phyloP scores from a whole-genome alignment of 192 early-diverging fungal species.

The Coemansia sp. region DNA sequence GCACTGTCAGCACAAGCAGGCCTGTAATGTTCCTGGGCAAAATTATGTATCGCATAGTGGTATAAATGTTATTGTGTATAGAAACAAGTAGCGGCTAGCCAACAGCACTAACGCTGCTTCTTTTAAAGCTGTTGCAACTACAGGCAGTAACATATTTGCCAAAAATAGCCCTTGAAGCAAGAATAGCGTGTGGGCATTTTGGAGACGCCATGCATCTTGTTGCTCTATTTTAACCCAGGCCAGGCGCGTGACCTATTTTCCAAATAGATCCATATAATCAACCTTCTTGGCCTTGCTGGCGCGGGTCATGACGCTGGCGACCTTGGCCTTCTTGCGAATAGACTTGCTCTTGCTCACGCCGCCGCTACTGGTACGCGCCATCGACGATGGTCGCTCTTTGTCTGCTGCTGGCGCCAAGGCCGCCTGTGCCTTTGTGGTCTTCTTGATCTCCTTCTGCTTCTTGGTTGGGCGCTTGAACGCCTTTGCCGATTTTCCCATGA shows the following conservation, averaged over 20 bases:
- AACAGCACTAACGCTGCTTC: background rate
- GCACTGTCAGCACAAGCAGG: background rate
- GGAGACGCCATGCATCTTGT: background rate
- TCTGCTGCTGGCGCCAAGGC: background rate
- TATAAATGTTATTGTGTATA: background rate
- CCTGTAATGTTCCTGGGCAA: background rate
- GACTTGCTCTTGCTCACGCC: constrained; percentile 31
- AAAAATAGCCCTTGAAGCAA: constrained; percentile 3
- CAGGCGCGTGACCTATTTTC: constrained; percentile 6
- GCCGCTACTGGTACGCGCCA: constrained; percentile 17
- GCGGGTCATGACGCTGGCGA: background rate
- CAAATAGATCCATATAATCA: constrained; percentile 42
- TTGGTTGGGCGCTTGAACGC: constrained; percentile 65
- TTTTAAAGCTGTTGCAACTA: background rate
- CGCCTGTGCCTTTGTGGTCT: constrained; percentile 7
- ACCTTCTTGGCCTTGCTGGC: constrained; percentile 10
- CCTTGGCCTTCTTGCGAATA: constrained; percentile 27
- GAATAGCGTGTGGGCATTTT: background rate
- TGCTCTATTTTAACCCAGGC: background rate
- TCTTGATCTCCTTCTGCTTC: constrained; percentile 61
- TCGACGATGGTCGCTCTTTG: background rate
- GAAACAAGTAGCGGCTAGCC: background rate
- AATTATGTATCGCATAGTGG: background rate
- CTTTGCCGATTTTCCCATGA: constrained; percentile 71
- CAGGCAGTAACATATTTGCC: background rate